Evolutionary conservation across 768 basidiomycete species (phyloP).

Genomic region (Mycena haematopus): DNA sequence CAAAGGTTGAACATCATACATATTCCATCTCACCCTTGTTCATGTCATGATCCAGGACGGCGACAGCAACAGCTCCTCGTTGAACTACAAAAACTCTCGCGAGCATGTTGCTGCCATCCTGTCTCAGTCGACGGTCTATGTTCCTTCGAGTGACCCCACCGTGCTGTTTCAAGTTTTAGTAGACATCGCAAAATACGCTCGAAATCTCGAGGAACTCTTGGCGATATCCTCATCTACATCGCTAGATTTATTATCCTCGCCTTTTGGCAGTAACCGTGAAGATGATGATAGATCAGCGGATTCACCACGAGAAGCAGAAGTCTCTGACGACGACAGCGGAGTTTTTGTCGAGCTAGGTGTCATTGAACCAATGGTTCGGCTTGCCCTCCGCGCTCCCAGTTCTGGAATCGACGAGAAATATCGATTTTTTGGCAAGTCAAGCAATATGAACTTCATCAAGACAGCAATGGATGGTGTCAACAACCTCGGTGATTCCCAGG

Average conservation of each 20-base stretch:
- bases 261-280: background rate
- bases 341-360: slow-evolving; percentile 11
- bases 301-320: background rate
- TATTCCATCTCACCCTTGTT: background rate
- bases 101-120: slow-evolving; percentile 21
- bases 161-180: slow-evolving; percentile 9
- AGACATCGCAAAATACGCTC: slow-evolving; percentile 27
- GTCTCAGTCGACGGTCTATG: slow-evolving; percentile 16
- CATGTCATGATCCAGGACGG: background rate
- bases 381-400: background rate
- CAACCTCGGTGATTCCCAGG: background rate
- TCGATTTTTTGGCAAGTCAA: slow-evolving; percentile 15
- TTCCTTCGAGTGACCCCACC: slow-evolving; percentile 17
- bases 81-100: slow-evolving; percentile 20
- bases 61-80: slow-evolving; percentile 7
- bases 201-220: slow-evolving; percentile 24
- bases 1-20: slow-evolving; percentile 45
- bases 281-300: background rate
- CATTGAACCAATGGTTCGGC: slow-evolving; percentile 6
- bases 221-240: background rate
- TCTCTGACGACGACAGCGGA: background rate
- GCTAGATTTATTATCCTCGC: background rate
- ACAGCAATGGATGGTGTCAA: slow-evolving; percentile 6
- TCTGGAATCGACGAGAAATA: slow-evolving; percentile 9
- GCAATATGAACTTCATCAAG: slow-evolving; percentile 16